Base-by-base conservation (phyloP, 192 early-diverging fungal species). In the Coemansia sp. region DNA sequence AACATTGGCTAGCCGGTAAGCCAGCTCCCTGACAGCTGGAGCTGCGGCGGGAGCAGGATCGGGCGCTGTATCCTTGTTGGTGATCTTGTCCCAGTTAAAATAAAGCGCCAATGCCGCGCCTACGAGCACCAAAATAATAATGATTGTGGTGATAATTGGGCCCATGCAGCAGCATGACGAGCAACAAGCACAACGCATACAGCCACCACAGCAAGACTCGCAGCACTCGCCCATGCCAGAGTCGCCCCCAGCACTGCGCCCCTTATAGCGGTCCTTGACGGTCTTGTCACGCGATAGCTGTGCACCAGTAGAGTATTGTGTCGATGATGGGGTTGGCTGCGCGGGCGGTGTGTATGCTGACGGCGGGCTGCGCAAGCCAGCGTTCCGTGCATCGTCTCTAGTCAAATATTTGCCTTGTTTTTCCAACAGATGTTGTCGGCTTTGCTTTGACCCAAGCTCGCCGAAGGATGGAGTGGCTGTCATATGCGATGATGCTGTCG, bases 221-320 rank as follows among this genome's bases (percentile, higher is more conserved):
- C 79, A 82, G 74, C 79, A 82, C 51, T 76, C 79, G 41, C 79
- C 79, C 62, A 68, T 69, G 23, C 79, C 71, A 49, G 74, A 82
- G 22, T 82, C 79, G 57, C 79, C 79, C 3, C 79, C 79, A 28
- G 74, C 73, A 4, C 53, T 65, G 52, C 79, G 74, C 21, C 48
- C 30, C 16, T 52, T 47, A 49, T 81, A 81, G 30, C 74, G 67
- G 38, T 82, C 79, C 0, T 69, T 69, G 51, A 82, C 24, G 14
- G 79, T 48, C 51, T 82, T 82, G 54, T 67, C 58, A 38, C 79
- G 69, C 49, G 72, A 64, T n/a, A 81, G 59, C 59, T 70, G 67
- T 3, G 74, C 58, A 4, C 49, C 31, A 30, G 64, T 55, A 2
- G 68, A 67, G 51, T 67, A 61, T 28, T 70, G 68, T 14, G 56